These are phyloP conservation scores for Thermomucor indicae-seudaticae DNA, from an alignment of 371 early-diverging fungal genomes.

Conservation along the genomic window DNA sequence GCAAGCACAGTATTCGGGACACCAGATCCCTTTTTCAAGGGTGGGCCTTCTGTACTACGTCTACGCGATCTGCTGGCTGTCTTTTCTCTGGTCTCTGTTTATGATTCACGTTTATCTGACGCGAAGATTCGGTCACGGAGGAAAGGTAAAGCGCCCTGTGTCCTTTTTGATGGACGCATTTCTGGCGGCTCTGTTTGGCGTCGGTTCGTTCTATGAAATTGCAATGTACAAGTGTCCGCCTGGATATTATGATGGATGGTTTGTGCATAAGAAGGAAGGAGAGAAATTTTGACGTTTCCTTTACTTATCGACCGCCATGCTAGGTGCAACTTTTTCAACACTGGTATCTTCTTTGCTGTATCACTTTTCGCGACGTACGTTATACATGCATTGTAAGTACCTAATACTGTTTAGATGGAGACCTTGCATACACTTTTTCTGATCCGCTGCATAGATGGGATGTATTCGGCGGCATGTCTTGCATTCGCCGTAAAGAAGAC, in stretches of 20 bases:
- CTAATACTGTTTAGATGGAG: too few relatives aligned
- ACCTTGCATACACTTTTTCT: too few relatives aligned
- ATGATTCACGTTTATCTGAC: conserved; percentile 26
- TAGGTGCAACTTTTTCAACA: conserved; percentile 36
- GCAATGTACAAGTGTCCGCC: conserved; percentile 28
- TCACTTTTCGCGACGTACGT: conserved; percentile 21
- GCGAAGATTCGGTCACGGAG: conserved; percentile 18
- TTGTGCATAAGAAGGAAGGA: too few relatives aligned
- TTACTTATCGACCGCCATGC: background rate
- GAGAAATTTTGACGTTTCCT: background rate
- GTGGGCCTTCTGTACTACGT: conserved; percentile 20
- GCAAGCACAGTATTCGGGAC: conserved; percentile 2
- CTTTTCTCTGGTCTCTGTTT: conserved; percentile 23
- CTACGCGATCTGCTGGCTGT: conserved; percentile 18
- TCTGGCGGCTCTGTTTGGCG: conserved; percentile 28
- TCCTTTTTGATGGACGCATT: conserved; percentile 14
- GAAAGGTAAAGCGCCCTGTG: conserved; percentile 23
- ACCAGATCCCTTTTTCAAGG: conserved; percentile 4
- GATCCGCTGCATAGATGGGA: too few relatives aligned
- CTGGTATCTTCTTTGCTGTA: conserved; percentile 25
- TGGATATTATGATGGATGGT: conserved; percentile 31
- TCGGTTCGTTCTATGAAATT: conserved; percentile 25
- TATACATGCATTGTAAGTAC: conserved; percentile 10
- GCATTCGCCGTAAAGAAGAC: too few relatives aligned
- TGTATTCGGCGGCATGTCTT: conserved; percentile 23